These are phyloP conservation scores for Purshia tridentata DNA, from an alignment of 306 rosid genomes.

Conservation along the genomic window DNA sequence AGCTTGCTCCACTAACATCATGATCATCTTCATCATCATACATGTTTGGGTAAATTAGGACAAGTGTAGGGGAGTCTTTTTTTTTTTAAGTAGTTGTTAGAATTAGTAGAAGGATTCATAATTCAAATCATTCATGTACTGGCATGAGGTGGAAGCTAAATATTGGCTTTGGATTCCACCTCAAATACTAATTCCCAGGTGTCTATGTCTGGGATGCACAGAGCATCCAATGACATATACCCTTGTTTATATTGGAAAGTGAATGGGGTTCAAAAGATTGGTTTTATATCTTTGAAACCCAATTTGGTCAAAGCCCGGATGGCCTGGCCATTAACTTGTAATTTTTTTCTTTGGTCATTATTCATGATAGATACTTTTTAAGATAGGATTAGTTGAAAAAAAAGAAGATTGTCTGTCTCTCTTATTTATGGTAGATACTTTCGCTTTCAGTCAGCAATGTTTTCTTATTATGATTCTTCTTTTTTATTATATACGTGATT, in stretches of 20 bases:
- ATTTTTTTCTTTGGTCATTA: constrained; percentile 24
- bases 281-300: constrained; percentile 72
- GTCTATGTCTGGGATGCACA: constrained; percentile 55
- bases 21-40: constrained; percentile 24
- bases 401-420: constrained; percentile 36
- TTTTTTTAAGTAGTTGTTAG: constrained; percentile 35
- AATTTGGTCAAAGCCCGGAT: constrained; percentile 52
- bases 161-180: constrained; percentile 87
- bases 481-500: constrained; percentile 29
- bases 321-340: constrained; percentile 51
- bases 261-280: constrained; percentile 60
- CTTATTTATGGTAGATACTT: constrained; percentile 30
- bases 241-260: constrained; percentile 47
- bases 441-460: constrained; percentile 36
- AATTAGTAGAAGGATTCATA: constrained; percentile 45
- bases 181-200: constrained; percentile 47
- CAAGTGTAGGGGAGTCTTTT: constrained; percentile 19
- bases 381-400: constrained; percentile 36
- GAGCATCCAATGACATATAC: constrained; percentile 80
- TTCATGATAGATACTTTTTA: constrained; percentile 44
- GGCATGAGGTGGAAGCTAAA: constrained; percentile 47
- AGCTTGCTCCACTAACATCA: constrained; percentile 41
- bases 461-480: constrained; percentile 28
- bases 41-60: constrained; percentile 32
- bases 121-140: constrained; percentile 39